Percentiles rank a stretch among this genome's conserved stretches.
Evolutionary conservation across 192 early-diverging fungal species (phyloP).

Genomic region (Podochytrium sp.): DNA sequence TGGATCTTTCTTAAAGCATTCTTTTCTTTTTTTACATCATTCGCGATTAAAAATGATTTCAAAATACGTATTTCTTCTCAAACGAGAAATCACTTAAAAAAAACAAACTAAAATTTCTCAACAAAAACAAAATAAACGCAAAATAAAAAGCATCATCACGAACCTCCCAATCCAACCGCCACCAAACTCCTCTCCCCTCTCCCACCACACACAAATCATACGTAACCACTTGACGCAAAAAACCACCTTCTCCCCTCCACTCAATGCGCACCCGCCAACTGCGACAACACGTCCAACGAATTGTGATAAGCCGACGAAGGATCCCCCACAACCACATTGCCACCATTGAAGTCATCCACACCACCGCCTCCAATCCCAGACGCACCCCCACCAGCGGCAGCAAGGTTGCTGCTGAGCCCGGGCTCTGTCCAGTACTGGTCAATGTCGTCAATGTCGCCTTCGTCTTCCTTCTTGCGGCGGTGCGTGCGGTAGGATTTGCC

Average conservation of each 20-base stretch:
- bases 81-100: neutral
- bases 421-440: constrained; percentile 32
- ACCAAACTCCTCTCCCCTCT: constrained; percentile 1
- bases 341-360: neutral
- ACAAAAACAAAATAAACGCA: neutral
- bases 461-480: constrained; percentile 33
- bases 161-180: neutral
- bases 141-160: neutral
- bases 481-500: constrained; percentile 32
- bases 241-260: neutral
- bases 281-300: constrained; percentile 27
- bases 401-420: neutral
- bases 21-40: neutral
- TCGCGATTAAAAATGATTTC: neutral
- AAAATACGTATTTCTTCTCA: neutral
- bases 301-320: constrained; percentile 25
- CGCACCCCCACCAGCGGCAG: neutral
- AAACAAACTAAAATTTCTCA: neutral
- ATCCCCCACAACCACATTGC: neutral
- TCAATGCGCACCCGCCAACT: constrained; percentile 16
- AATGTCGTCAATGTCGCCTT: constrained; percentile 28
- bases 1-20: constrained; percentile 15
- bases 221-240: neutral
- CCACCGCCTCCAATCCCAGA: neutral
- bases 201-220: neutral